These are phyloP conservation scores for Kitagawia praeruptora DNA, from an alignment of 129 eudicot species.

Conservation along the genomic window DNA sequence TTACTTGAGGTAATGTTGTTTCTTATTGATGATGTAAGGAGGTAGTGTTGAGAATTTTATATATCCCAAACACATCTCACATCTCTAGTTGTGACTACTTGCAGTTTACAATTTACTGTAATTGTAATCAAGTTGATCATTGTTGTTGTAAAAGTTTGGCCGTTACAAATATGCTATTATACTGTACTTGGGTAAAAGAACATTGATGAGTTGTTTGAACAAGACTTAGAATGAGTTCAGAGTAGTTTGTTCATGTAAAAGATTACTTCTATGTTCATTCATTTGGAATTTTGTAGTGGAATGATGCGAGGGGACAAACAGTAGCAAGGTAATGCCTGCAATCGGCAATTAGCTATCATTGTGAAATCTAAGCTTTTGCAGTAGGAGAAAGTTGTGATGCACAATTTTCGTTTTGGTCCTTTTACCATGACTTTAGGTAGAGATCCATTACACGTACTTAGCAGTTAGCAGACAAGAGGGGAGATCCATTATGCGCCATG, in stretches of 20 bases:
- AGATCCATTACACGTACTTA: neutral
- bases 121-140: neutral
- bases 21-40: neutral
- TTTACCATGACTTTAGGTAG: neutral
- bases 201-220: neutral
- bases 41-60: neutral
- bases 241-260: neutral
- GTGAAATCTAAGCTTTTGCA: neutral
- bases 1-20: constrained; percentile 50
- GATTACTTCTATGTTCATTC: neutral
- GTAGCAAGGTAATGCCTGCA: neutral
- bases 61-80: neutral
- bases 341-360: neutral
- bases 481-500: neutral
- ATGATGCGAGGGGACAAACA: neutral
- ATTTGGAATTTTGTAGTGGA: neutral
- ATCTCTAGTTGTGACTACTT: neutral
- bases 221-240: neutral
- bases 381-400: neutral
- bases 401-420: neutral
- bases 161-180: neutral
- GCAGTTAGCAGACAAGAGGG: neutral
- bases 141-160: neutral
- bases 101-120: neutral
- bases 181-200: neutral